These are phyloP conservation scores for Cytospora schulzeri DNA, from an alignment of 2,329 filamentous ascomycete species.

Conservation along the genomic window DNA sequence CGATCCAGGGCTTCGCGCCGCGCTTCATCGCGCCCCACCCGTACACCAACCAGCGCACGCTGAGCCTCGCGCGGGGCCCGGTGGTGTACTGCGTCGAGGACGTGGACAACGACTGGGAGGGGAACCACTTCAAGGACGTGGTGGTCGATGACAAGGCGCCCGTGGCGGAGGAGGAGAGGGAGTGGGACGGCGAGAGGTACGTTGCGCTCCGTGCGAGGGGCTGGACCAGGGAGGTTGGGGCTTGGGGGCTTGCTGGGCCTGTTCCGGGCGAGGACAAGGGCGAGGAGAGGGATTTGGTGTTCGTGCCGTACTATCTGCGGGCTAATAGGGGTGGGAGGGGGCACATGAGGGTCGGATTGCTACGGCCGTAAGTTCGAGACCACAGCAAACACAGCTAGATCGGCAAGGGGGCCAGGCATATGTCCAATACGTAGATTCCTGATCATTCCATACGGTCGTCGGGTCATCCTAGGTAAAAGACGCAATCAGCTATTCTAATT, in stretches of 20 bases:
- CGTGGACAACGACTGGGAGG: constrained; percentile 57
- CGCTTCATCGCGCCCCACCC: constrained; percentile 56
- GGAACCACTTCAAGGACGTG: constrained; percentile 56
- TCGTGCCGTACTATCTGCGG: constrained; percentile 58
- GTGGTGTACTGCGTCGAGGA: constrained; percentile 65
- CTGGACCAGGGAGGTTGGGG: constrained; percentile 24
- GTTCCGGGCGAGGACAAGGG: neutral
- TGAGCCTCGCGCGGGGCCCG: constrained; percentile 58
- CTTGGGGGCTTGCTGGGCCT: neutral
- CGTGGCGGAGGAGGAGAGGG: constrained; percentile 30
- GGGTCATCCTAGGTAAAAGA: neutral
- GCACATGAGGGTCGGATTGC: constrained; percentile 52
- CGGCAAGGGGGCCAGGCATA: neutral
- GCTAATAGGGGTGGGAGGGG: constrained; percentile 57
- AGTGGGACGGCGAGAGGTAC: constrained; percentile 34
- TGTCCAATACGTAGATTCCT: neutral
- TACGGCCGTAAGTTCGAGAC: constrained; percentile 29
- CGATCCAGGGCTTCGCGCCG: constrained; percentile 48
- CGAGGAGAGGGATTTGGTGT: constrained; percentile 41
- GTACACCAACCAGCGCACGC: constrained; percentile 56
- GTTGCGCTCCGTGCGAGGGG: constrained; percentile 33
- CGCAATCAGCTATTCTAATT: neutral
- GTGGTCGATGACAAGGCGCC: constrained; percentile 32
- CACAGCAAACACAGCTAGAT: neutral
- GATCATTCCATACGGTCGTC: constrained; percentile 14